These are phyloP conservation scores for Saturnispora dispora DNA, from an alignment of 805 yeast genomes.

Conservation along the genomic window DNA sequence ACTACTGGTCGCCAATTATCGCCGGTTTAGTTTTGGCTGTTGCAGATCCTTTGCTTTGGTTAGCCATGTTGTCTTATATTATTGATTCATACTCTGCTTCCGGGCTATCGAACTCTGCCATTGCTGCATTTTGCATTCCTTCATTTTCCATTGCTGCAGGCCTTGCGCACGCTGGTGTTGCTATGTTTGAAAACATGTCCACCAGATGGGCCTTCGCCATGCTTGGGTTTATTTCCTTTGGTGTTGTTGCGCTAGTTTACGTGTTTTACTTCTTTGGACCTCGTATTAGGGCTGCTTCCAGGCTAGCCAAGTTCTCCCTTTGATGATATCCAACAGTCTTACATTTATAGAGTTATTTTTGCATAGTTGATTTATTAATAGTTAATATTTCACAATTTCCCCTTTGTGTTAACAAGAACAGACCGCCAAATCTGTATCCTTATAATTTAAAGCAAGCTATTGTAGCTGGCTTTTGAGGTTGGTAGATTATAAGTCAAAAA, in stretches of 20 bases:
- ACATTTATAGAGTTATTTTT: not conserved
- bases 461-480: no score
- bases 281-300: conserved; percentile 24
- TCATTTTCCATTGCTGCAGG: conserved; percentile 30
- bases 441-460: no score
- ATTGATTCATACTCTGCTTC: conserved; percentile 29
- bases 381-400: no score
- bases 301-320: conserved; percentile 21
- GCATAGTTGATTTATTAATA: not conserved
- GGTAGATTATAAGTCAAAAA: not conserved
- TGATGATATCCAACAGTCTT: not conserved
- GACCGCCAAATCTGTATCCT: no score
- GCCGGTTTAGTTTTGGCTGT: conserved; percentile 28
- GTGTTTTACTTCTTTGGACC: conserved; percentile 29
- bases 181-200: conserved; percentile 30
- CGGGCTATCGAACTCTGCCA: conserved; percentile 27
- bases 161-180: conserved; percentile 31
- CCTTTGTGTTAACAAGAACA: no score
- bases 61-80: conserved; percentile 29
- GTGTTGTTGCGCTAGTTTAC: conserved; percentile 27
- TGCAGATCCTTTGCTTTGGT: conserved; percentile 29
- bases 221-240: conserved; percentile 27
- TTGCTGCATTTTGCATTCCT: conserved; percentile 31
- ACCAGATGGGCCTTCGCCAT: conserved; percentile 29
- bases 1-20: conserved; percentile 29